Conservation (phyloP, 305 asterid genomes). For the Ajuga reptans region DNA sequence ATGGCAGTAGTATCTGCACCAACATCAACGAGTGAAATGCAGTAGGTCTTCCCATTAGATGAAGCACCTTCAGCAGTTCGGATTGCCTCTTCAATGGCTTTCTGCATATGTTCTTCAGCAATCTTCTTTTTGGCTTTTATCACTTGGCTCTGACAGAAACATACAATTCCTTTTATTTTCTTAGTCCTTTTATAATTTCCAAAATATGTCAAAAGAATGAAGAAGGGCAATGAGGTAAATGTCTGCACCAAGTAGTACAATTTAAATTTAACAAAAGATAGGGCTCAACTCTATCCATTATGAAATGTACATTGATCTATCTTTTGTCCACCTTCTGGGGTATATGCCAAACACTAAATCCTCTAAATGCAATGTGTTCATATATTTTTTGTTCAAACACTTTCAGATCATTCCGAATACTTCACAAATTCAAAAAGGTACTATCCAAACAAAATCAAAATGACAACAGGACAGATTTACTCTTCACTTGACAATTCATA, state of each 20-base stretch:
- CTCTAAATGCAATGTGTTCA: background rate
- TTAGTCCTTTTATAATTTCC: background rate
- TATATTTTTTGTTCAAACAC: background rate
- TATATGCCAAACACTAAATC: background rate
- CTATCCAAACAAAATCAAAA: background rate
- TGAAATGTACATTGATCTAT: background rate
- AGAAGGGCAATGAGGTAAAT: background rate
- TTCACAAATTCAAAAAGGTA: background rate
- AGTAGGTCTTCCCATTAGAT: conserved; percentile 65
- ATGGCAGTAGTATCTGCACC: conserved; percentile 87
- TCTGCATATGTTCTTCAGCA: conserved; percentile 72
- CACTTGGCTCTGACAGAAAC: conserved; percentile 58
- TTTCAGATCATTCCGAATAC: background rate
- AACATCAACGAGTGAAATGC: conserved; percentile 65
- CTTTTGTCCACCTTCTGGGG: background rate
- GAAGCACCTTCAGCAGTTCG: conserved; percentile 68
- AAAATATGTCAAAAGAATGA: background rate
- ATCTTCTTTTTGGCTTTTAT: conserved; percentile 75
- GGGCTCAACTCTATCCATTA: background rate
- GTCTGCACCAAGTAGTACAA: background rate
- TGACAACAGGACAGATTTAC: background rate
- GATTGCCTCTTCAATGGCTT: conserved; percentile 57
- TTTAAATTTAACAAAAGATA: background rate
- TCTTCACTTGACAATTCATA: background rate
- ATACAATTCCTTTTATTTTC: conserved; percentile 6